Evolutionary conservation across 73 alveolate genomes (phyloP).

Genomic region (Paramecium primaurelia): DNA sequence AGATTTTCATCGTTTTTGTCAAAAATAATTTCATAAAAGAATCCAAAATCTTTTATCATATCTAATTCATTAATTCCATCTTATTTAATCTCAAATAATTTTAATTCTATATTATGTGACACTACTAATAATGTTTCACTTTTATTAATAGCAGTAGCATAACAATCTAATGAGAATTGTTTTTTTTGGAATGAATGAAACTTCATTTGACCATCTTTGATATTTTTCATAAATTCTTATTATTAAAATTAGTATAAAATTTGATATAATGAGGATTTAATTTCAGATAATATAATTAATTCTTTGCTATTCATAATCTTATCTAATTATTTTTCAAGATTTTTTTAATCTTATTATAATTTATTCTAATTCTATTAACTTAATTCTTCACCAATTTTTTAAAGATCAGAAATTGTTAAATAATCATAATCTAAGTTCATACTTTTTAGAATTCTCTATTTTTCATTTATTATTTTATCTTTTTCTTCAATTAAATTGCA

Average conservation of each 20-base stretch:
- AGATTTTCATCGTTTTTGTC: background rate
- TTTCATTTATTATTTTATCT: background rate
- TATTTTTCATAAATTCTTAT: background rate
- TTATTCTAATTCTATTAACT: background rate
- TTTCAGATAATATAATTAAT: too few relatives aligned
- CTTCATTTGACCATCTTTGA: too few relatives aligned
- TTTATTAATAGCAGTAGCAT: background rate
- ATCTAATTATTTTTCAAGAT: background rate
- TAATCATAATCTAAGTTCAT: background rate
- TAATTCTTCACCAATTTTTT: background rate
- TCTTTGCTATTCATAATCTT: background rate
- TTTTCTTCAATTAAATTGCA: background rate
- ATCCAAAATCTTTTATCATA: background rate
- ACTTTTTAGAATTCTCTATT: background rate
- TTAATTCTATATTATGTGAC: background rate
- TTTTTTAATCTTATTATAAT: too few relatives aligned
- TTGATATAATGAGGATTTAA: background rate
- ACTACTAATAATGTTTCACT: background rate
- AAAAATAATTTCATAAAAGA: background rate
- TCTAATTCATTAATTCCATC: background rate
- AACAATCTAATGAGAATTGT: background rate
- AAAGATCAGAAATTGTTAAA: background rate
- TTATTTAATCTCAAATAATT: background rate
- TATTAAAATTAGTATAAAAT: too few relatives aligned
- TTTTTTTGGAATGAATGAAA: background rate